phyloP scores from a whole-genome alignment of 495 filamentous ascomycete genomes.

The Pseudoneurospora amorphoporcata region DNA sequence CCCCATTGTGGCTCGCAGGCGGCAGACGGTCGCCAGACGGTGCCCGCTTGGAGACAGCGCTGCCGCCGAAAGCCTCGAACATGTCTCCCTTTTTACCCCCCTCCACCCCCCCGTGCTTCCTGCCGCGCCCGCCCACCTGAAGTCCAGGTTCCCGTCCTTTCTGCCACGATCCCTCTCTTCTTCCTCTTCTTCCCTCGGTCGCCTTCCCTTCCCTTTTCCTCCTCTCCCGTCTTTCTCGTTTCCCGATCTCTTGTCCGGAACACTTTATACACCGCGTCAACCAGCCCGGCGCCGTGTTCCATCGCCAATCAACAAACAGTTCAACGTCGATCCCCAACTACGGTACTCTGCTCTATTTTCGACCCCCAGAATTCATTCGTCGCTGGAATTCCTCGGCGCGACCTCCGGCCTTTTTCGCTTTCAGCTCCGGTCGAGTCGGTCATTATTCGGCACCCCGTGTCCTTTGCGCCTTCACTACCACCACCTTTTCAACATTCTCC shows the following conservation, averaged over 20 bases:
- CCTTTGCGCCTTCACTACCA: not conserved
- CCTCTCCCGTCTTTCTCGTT: not conserved
- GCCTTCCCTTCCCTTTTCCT: not conserved
- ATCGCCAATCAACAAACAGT: not conserved
- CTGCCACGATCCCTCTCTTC: slow-evolving; percentile 7
- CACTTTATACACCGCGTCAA: not conserved
- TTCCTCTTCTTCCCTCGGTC: not conserved
- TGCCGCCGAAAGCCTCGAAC: slow-evolving; percentile 20
- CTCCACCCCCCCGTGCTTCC: slow-evolving; percentile 19
- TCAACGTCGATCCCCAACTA: not conserved
- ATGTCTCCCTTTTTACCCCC: slow-evolving; percentile 26
- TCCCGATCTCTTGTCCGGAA: not conserved
- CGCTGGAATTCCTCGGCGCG: slow-evolving; percentile 8
- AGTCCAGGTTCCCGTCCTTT: not conserved
- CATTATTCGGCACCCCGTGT: not conserved
- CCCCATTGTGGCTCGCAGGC: slow-evolving; percentile 17
- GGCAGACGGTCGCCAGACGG: not conserved
- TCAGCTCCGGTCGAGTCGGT: slow-evolving; percentile 5
- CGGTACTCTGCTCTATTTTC: not conserved
- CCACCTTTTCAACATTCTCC: not conserved
- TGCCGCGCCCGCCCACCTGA: slow-evolving; percentile 5
- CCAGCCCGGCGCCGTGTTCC: not conserved
- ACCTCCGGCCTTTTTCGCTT: slow-evolving; percentile 7
- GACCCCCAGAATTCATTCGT: not conserved
- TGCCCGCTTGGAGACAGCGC: slow-evolving; percentile 6